Base-by-base conservation (phyloP, 257 asterid genomes). In the Fraxinus americana region DNA sequence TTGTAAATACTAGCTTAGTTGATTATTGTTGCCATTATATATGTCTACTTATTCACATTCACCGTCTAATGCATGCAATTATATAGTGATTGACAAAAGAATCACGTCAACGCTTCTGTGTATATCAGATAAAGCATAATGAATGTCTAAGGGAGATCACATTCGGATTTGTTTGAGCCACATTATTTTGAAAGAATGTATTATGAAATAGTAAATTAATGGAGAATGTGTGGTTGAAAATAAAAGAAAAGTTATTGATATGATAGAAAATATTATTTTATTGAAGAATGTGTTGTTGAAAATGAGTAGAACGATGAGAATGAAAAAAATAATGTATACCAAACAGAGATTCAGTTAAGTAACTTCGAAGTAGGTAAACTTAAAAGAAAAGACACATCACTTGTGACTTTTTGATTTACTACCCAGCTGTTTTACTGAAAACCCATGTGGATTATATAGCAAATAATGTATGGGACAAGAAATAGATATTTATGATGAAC, bases 401-500 rank as follows among this genome's bases (percentile, higher is more conserved):
- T 50, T 50, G 17, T 19, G 21, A 5, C 23, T 4, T 19, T 1
- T 0, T 4, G 61, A 17, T 13, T 50, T 50, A 41, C 13, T 50
- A 16, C 6, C 6, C 21, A 50, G 21, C 23, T 0, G 16, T 50
- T 50, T 50, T 50, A 16, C 48, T 41, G 2, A 48, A 48, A 16
- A 48, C n/a, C 57, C 57, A 48, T 14, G 57, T 48, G 57, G 13
- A 5, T n/a, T n/a, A 21, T n/a, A 57, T 57, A 6, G 65, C 65
- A 5, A 6, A 76, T 75, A 54, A 69, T 73, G 77, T 19, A 41
- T 10, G 50, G 38, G 74, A 36, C 75, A 45, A 48, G 72, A 73
- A 39, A 21, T 66, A 16, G 76, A 76, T 73, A 61, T 75, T 82
- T 70, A 41, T 8, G 35, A 50, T 63, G 75, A 59, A 70, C 23